Evolutionary conservation across 495 filamentous ascomycete species (phyloP), one percentile per base, ranked within the genome.

Genomic region (Penicillium ochrochloron): DNA sequence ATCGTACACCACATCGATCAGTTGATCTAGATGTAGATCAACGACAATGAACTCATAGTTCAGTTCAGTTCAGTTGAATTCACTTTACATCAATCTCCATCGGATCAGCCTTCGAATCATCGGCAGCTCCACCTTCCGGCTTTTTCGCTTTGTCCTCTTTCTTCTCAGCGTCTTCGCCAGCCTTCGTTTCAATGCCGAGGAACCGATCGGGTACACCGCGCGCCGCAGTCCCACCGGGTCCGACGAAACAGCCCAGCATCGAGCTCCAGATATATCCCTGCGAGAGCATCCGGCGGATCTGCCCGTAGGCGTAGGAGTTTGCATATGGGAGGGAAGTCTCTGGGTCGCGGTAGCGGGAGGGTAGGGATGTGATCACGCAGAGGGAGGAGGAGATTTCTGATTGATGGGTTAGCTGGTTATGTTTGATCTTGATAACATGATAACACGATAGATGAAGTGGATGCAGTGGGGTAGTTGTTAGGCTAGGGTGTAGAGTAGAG

Each of bases 281-380:
- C 33, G 76, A 74, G n/a, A 78, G 66, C 50, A 89, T 84, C 9
- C 76, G 80, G 57, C 84, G 79, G 35, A 94, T 86, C 77, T 93
- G 85, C 58, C 83, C 83, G 74, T 90, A 95, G 9, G 91, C 92
- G 63, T 89, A 88, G 25, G 85, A 77, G 68, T 90, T 92, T 41
- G 85, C 84, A 74, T 92, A 96, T 11, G 90, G 85, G 25, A 96
- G 82, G 0, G 89, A 89, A 0, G 92, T 96, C 64, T 82, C 83
- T 0, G 91, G 90, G 68, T 96, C 92, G 39, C 87, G 82, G 73
- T 92, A 95, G 50, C 83, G 86, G 23, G 92, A 92, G 44, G 89
- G 88, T 54, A 90, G 85, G 66, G 88, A 87, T 10, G 92, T 95
- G 74, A 96, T 94, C 58, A 88, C 87, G 73, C 92, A 96, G 54